phyloP scores from a whole-genome alignment of 371 early-diverging fungal genomes.

The Saksenaea oblongispora region DNA sequence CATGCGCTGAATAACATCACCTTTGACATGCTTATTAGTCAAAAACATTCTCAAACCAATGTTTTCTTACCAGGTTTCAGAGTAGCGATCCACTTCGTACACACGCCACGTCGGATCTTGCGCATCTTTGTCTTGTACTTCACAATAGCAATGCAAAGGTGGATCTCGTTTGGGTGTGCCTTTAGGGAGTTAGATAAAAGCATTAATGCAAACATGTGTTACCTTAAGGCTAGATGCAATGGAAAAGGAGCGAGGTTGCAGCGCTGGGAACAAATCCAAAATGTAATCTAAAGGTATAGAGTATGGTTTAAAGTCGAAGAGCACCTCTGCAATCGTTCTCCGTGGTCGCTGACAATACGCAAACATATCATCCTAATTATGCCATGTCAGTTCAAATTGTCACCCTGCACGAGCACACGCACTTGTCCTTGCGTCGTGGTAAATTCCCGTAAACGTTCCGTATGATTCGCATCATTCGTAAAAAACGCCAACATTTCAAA shows the following conservation, averaged over 20 bases:
- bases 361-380: conserved; percentile 76
- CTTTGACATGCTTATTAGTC: not conserved
- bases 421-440: conserved; percentile 78
- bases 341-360: conserved; percentile 78
- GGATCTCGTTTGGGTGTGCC: conserved; percentile 54
- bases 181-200: conserved; percentile 2
- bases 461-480: conserved; percentile 67
- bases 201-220: not conserved
- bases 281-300: conserved; percentile 79
- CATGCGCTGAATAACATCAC: conserved; percentile 51
- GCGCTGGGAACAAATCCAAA: conserved; percentile 78
- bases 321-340: conserved; percentile 81
- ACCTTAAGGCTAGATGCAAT: conserved; percentile 65
- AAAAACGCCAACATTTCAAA: conserved; percentile 87
- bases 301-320: conserved; percentile 79
- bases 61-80: conserved; percentile 32
- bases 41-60: not conserved
- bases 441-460: conserved; percentile 82
- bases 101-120: conserved; percentile 77
- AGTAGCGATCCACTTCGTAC: conserved; percentile 75
- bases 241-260: conserved; percentile 84
- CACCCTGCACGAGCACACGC: not conserved
- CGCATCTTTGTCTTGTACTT: conserved; percentile 78
- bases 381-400: not conserved
- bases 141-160: conserved; percentile 86